Evolutionary conservation across 2,329 filamentous ascomycete genomes (phyloP).

Genomic region (Colletotrichum echinochloae): DNA sequence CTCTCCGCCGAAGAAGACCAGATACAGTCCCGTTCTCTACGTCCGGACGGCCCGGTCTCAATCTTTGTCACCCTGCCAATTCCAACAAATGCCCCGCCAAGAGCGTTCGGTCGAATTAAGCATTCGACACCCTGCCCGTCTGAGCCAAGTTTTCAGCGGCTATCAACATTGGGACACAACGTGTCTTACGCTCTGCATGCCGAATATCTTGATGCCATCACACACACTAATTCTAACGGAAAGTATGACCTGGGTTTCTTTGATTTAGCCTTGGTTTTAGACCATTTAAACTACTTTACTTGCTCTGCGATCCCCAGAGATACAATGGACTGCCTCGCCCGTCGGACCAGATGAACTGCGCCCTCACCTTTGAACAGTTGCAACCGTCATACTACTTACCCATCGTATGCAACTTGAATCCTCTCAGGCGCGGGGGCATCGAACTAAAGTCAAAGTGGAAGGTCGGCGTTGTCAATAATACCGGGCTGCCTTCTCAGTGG

Average conservation of each 20-base stretch:
- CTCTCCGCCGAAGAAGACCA: neutral
- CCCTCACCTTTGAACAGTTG: neutral
- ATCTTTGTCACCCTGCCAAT: too few relatives aligned
- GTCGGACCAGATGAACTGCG: too few relatives aligned
- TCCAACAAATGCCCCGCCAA: neutral
- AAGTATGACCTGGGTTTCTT: neutral
- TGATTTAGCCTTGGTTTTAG: rapidly evolving
- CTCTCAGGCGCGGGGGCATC: conserved; percentile 15
- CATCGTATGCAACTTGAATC: conserved; percentile 10
- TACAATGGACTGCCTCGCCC: too few relatives aligned
- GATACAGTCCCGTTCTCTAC: neutral
- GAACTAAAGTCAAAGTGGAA: conserved; percentile 34
- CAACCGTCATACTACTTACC: neutral
- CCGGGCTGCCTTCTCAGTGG: neutral
- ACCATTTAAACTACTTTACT: neutral
- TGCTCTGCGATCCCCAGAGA: too few relatives aligned
- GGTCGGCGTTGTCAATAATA: neutral
- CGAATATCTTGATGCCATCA: neutral
- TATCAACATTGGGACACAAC: neutral
- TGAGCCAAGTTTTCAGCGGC: neutral
- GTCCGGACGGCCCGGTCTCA: conserved; percentile 1
- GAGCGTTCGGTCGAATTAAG: neutral
- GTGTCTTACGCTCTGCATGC: neutral
- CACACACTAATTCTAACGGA: neutral
- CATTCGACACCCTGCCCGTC: neutral